Evolutionary conservation across 208 protist genomes (phyloP).

Genomic region (Trichomonas gallinae): DNA sequence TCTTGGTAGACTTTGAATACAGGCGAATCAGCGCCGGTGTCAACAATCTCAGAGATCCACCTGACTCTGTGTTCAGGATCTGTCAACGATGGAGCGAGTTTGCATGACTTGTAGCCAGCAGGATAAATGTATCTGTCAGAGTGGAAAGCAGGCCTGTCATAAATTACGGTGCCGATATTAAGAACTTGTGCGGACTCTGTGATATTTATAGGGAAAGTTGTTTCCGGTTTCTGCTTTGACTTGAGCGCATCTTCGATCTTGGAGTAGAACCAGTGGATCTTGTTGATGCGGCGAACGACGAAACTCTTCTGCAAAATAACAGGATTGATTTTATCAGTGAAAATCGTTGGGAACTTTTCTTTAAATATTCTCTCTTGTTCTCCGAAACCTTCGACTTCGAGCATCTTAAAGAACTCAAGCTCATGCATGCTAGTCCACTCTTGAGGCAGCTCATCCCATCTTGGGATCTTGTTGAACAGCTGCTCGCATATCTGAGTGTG

Average conservation of each 20-base stretch:
- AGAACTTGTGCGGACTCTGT: background rate
- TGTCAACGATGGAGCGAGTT: background rate
- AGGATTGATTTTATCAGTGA: background rate
- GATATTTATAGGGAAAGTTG: background rate
- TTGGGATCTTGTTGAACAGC: background rate
- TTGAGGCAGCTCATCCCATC: background rate
- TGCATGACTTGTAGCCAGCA: background rate
- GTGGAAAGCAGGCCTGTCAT: background rate
- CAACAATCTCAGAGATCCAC: background rate
- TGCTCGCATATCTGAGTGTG: background rate
- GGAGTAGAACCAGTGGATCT: background rate
- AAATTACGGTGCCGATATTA: background rate
- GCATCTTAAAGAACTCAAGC: background rate
- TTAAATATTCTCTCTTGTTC: background rate
- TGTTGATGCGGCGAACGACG: background rate
- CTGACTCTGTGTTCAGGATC: background rate
- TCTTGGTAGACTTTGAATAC: background rate
- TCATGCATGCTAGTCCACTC: background rate
- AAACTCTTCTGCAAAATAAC: background rate
- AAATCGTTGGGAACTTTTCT: background rate
- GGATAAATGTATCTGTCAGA: slow-evolving; percentile 5
- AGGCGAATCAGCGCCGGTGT: background rate
- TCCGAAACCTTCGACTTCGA: background rate
- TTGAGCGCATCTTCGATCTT: background rate
- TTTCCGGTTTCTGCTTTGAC: background rate